Percentiles rank a stretch among this genome's conserved stretches.
These are phyloP conservation scores for Hypholoma sublateritium DNA, from an alignment of 768 basidiomycete species.

Conservation along the genomic window DNA sequence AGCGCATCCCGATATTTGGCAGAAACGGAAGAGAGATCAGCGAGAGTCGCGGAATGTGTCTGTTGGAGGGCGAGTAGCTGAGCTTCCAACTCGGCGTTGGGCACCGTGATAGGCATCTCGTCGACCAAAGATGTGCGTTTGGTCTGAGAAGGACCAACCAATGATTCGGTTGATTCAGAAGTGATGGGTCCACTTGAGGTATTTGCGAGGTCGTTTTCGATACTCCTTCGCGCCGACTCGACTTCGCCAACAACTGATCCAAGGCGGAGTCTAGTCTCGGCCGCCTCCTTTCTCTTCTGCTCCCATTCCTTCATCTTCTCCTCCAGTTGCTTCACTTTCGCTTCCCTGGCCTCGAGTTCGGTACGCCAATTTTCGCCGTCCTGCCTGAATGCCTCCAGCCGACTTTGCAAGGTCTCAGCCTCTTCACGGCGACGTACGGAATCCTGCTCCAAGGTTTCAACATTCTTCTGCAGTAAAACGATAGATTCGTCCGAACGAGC, in stretches of 20 bases:
- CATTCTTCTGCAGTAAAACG: slow-evolving; percentile 60
- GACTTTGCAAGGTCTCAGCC: slow-evolving; percentile 66
- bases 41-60: slow-evolving; percentile 76
- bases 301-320: slow-evolving; percentile 79
- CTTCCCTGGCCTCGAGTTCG: slow-evolving; percentile 84
- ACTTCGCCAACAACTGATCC: slow-evolving; percentile 70
- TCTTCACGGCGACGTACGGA: slow-evolving; percentile 72
- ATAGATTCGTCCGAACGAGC: slow-evolving; percentile 78
- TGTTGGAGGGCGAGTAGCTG: slow-evolving; percentile 79
- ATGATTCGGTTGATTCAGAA: slow-evolving; percentile 26
- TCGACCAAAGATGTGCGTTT: slow-evolving; percentile 18
- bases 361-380: slow-evolving; percentile 82
- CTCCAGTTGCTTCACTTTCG: slow-evolving; percentile 73
- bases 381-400: slow-evolving; percentile 64
- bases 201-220: slow-evolving; percentile 50
- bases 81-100: slow-evolving; percentile 45
- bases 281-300: slow-evolving; percentile 64
- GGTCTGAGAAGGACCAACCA: slow-evolving; percentile 23
- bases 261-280: slow-evolving; percentile 64
- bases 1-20: slow-evolving; percentile 87
- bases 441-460: slow-evolving; percentile 78
- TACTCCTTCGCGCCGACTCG: slow-evolving; percentile 62
- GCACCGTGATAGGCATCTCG: slow-evolving; percentile 12
- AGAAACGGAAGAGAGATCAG: slow-evolving; percentile 76
- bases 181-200: slow-evolving; percentile 24